Evolutionary conservation across 2,329 filamentous ascomycete species (phyloP).

Genomic region (Paecilomyces fulvus): DNA sequence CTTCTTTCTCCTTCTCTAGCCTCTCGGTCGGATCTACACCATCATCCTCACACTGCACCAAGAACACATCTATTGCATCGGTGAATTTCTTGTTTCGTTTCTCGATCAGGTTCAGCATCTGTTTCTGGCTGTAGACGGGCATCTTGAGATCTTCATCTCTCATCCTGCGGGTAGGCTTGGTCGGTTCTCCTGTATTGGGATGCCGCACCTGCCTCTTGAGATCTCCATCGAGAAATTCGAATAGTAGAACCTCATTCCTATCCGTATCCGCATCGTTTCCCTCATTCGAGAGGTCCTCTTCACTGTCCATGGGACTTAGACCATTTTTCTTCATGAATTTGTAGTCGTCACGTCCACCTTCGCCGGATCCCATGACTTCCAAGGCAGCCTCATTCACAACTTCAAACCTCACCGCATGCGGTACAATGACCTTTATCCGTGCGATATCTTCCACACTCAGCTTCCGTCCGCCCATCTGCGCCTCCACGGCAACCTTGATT

Average conservation of each 20-base stretch:
- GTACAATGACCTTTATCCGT: constrained; percentile 67
- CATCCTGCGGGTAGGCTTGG: constrained; percentile 58
- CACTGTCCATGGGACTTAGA: neutral
- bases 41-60: constrained; percentile 62
- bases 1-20: constrained; percentile 51
- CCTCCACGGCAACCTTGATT: constrained; percentile 75
- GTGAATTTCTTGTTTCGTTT: constrained; percentile 79
- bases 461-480: constrained; percentile 60
- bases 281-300: constrained; percentile 8
- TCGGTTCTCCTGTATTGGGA: constrained; percentile 64
- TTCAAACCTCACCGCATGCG: constrained; percentile 68
- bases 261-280: constrained; percentile 18
- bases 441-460: constrained; percentile 72
- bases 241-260: constrained; percentile 65
- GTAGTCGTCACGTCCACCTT: constrained; percentile 37
- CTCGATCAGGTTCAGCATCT: constrained; percentile 82
- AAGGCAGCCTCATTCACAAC: constrained; percentile 81
- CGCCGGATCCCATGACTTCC: constrained; percentile 67
- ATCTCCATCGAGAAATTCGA: constrained; percentile 89
- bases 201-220: constrained; percentile 69
- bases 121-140: constrained; percentile 86
- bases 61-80: constrained; percentile 65
- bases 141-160: constrained; percentile 76
- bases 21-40: constrained; percentile 57
- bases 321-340: constrained; percentile 5